phyloP scores from a whole-genome alignment of 129 eudicot genomes.

The Glebionis coronaria region DNA sequence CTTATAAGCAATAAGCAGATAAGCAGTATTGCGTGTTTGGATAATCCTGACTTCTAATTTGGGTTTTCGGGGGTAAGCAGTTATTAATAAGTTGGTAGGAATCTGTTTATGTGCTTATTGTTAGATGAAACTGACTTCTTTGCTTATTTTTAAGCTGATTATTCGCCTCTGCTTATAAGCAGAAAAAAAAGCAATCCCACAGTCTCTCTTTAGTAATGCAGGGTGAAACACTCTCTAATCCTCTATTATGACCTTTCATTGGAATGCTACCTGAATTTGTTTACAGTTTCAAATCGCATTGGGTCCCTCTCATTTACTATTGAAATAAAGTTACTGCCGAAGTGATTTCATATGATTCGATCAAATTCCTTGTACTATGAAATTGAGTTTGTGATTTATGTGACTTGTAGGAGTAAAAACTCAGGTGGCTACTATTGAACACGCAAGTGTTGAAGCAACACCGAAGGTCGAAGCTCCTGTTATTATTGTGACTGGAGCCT shows the following conservation, averaged over 20 bases:
- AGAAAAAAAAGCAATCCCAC: too few relatives aligned
- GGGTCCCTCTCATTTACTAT: neutral
- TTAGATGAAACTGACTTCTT: too few relatives aligned
- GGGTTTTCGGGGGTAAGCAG: too few relatives aligned
- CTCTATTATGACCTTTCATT: neutral
- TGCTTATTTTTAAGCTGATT: too few relatives aligned
- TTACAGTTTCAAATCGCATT: neutral
- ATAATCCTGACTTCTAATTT: too few relatives aligned
- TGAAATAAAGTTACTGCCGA: neutral
- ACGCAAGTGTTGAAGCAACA: slow-evolving; percentile 50
- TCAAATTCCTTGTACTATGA: neutral
- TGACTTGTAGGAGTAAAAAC: slow-evolving; percentile 65
- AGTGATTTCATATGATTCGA: neutral
- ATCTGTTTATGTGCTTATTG: too few relatives aligned
- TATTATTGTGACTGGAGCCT: slow-evolving; percentile 94
- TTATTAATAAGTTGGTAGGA: too few relatives aligned
- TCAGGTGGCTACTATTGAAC: slow-evolving; percentile 62
- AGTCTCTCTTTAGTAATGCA: too few relatives aligned
- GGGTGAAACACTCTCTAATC: too few relatives aligned
- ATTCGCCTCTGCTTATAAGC: too few relatives aligned
- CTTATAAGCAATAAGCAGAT: too few relatives aligned
- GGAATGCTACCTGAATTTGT: neutral
- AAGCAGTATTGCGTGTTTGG: too few relatives aligned
- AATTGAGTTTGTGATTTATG: neutral
- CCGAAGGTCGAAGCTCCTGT: slow-evolving; percentile 85